Evolutionary conservation across 208 protist species (phyloP), one percentile per base, ranked within the genome.

Genomic region (Wallacemonas sp.): DNA sequence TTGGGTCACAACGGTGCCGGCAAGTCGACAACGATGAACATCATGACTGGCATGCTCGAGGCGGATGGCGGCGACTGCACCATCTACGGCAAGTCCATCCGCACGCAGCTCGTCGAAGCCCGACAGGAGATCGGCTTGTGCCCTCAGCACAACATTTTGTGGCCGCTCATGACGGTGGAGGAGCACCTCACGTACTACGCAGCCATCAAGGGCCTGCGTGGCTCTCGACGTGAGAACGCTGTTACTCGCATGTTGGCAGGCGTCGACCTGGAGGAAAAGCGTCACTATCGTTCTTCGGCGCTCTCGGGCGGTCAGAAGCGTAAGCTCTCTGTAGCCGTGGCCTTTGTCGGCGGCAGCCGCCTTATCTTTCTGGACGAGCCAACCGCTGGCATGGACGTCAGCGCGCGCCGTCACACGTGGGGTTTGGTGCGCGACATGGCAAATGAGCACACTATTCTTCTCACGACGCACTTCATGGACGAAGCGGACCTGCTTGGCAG

Each of bases 381-480:
- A 29, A 93, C 89, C 1, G 86, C 86, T 0, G 91, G 91, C 1
- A 94, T 97, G 91, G 93, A 97, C 71, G 81, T 84, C 0, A 52
- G 45, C 6, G 81, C 88, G 0, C 81, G 91, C 1, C 84, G 89
- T n/a, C 78, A 85, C 67, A 84, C 91, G 38, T 97, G 93, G 93
- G 74, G 78, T 24, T 65, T 97, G 33, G 69, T 92, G 63, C 63
- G 78, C 0, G 30, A 64, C 17, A 81, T 86, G 68, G 66, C 68
- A 38, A 57, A 63, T 3, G 42, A 29, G 4, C 84, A 78, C 66
- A 95, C 78, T 6, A 91, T 93, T 36, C 30, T 93, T 15, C 64
- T 93, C 34, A 89, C 78, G 48, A 97, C 94, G 24, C 97, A 98
- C 72, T 97, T 86, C 72, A 98, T 99, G 97, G 97, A 99, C 64